Base-by-base conservation (phyloP, 495 filamentous ascomycete species). In the Aspergillus kassunensis region DNA sequence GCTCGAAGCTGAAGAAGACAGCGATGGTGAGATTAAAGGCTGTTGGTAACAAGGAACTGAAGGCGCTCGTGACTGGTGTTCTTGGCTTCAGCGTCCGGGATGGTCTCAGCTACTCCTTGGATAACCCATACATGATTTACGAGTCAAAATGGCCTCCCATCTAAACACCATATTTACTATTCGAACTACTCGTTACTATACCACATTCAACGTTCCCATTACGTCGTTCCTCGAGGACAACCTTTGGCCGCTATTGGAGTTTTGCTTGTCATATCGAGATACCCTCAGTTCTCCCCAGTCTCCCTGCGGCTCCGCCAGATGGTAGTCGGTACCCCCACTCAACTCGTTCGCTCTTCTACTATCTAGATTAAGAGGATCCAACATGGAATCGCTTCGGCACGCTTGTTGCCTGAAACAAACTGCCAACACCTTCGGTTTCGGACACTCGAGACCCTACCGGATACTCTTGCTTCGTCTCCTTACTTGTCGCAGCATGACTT, bases 121-220 rank as follows among this genome's bases (percentile, higher is more conserved):
- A n/a, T 33, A 39, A 47, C 42, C 18, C 51, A n/a, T 11, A 35
- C 33, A 53, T 51, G 57, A 56, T 39, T 51, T 42, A 60, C 41
- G 53, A 56, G 46, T 33, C 36, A 15, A 16, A 60, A 45, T 40
- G 10, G 54, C 27, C 40, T 42, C 31, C 30, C 21, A 51, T 35
- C 30, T 44, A n/a, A 49, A 45, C 34, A 20, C 7, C 31, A 39
- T 41, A 18, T 55, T 55, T 56, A 35, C 56, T 51, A 57, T 44
- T 63, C 56, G 54, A 57, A 18, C 15, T 46, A 35, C 34, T 44
- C 33, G 11, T 16, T 29, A 16, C 19, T 44, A 51, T 24, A 35
- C 19, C 43, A 9, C 27, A 19, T 42, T 13, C 20, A 4, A 30
- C 24, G 25, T 42, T 25, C 30, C n/a, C 13, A 34, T 31, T 11